Conservation (phyloP, 805 yeast species). For the Starmerella vitae region DNA sequence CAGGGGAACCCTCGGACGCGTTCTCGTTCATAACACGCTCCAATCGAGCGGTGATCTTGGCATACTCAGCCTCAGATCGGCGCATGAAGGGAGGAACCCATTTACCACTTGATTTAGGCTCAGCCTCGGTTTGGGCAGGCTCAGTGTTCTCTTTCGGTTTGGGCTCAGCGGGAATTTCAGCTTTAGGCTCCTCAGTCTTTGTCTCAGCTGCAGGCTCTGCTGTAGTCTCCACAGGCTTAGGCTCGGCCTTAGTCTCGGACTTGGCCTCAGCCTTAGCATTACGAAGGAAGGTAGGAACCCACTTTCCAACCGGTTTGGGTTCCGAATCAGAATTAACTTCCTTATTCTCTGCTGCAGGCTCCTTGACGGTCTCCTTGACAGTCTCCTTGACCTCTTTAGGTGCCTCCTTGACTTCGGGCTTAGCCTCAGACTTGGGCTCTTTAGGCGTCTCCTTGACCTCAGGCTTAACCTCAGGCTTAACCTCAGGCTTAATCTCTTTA, state of each 20-base stretch:
- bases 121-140: slow-evolving; percentile 1
- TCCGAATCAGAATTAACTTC: slow-evolving; percentile 2
- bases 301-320: slow-evolving; percentile 1
- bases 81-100: slow-evolving; percentile 3
- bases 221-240: slow-evolving; percentile 2
- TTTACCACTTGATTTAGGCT: slow-evolving; percentile 1
- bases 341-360: slow-evolving; percentile 3
- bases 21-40: slow-evolving; percentile 8
- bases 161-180: not conserved
- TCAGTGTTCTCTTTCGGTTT: not conserved
- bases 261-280: slow-evolving; percentile 10
- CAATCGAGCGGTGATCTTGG: not conserved
- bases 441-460: slow-evolving; percentile 1
- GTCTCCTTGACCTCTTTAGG: slow-evolving; percentile 1
- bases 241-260: slow-evolving; percentile 5
- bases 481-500: slow-evolving; percentile 10
- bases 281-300: slow-evolving; percentile 3
- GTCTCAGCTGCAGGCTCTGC: slow-evolving; percentile 13
- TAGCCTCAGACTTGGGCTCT: slow-evolving; percentile 6
- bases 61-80: slow-evolving; percentile 11
- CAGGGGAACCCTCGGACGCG: slow-evolving; percentile 6
- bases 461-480: slow-evolving; percentile 8
- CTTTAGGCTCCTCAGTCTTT: slow-evolving; percentile 18
- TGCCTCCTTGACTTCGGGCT: slow-evolving; percentile 3
- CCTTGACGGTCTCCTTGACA: slow-evolving; percentile 3